Evolutionary conservation across 768 basidiomycete species (phyloP).

Genomic region (Russula abietina): DNA sequence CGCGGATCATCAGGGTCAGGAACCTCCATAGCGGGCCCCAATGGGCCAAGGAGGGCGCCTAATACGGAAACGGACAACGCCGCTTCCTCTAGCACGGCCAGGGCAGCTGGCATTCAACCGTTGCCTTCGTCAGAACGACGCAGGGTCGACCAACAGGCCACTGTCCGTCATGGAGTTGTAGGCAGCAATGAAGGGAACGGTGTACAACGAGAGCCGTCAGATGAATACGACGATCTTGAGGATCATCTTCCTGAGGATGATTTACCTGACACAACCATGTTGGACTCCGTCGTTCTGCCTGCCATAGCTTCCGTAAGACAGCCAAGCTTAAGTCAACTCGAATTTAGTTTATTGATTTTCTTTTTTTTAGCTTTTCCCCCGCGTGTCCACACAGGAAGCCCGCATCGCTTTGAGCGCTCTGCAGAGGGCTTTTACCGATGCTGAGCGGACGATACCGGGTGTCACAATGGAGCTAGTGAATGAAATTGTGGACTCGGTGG

Average conservation of each 20-base stretch:
- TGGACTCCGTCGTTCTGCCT: conserved; percentile 91
- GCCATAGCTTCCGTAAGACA: conserved; percentile 86
- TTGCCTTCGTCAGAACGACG: conserved; percentile 38
- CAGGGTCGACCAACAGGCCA: conserved; percentile 54
- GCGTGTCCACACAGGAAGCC: conserved; percentile 90
- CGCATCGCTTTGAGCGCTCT: conserved; percentile 78
- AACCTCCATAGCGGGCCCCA: conserved; percentile 34
- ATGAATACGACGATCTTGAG: conserved; percentile 60
- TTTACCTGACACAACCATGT: conserved; percentile 80
- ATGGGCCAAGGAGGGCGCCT: conserved; percentile 27
- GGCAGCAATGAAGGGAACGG: conserved; percentile 31
- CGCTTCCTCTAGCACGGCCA: conserved; percentile 42
- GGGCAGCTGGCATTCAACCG: conserved; percentile 54
- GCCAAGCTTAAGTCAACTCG: background rate
- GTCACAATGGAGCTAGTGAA: conserved; percentile 89
- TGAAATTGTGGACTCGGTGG: conserved; percentile 90
- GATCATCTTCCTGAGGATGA: conserved; percentile 45
- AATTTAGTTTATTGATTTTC: conserved; percentile 13
- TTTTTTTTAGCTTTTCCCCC: conserved; percentile 68
- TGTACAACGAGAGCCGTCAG: conserved; percentile 44
- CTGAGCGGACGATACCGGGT: conserved; percentile 92
- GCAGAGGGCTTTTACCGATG: conserved; percentile 89
- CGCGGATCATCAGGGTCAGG: conserved; percentile 36
- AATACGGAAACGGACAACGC: conserved; percentile 29
- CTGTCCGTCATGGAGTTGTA: conserved; percentile 47